phyloP scores from a whole-genome alignment of 805 yeast species.

The Lipomyces lipofer region DNA sequence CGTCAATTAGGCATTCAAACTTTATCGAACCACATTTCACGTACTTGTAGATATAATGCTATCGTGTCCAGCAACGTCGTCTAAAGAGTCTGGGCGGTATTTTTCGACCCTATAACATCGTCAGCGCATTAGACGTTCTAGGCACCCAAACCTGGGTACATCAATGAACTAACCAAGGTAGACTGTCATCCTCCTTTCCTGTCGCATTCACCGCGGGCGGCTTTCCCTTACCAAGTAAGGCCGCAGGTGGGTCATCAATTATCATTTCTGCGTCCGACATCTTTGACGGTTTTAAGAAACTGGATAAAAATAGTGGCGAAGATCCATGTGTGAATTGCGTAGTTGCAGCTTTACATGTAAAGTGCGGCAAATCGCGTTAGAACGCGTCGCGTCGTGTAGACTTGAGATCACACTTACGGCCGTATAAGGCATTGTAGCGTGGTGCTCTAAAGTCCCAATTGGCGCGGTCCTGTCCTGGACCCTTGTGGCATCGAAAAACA shows the following conservation, averaged over 20 bases:
- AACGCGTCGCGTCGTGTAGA: too few relatives aligned
- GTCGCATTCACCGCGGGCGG: neutral
- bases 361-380: too few relatives aligned
- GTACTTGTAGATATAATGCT: constrained; percentile 71
- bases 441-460: too few relatives aligned
- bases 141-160: too few relatives aligned
- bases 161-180: constrained; percentile 32
- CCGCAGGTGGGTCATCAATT: constrained; percentile 2
- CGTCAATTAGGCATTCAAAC: neutral
- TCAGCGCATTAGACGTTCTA: neutral
- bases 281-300: neutral
- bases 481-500: too few relatives aligned
- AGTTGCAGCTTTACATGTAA: too few relatives aligned
- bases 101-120: constrained; percentile 70
- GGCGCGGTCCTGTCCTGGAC: too few relatives aligned
- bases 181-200: constrained; percentile 14
- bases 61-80: constrained; percentile 88
- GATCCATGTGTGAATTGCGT: too few relatives aligned
- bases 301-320: too few relatives aligned
- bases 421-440: too few relatives aligned
- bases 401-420: too few relatives aligned
- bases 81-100: constrained; percentile 80
- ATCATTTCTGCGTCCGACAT: constrained; percentile 9
- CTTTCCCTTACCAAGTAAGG: constrained; percentile 14
- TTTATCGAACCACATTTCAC: constrained; percentile 2